Evolutionary conservation across 2,329 filamentous ascomycete species (phyloP).

Genomic region (Thielaviopsis euricoi): DNA sequence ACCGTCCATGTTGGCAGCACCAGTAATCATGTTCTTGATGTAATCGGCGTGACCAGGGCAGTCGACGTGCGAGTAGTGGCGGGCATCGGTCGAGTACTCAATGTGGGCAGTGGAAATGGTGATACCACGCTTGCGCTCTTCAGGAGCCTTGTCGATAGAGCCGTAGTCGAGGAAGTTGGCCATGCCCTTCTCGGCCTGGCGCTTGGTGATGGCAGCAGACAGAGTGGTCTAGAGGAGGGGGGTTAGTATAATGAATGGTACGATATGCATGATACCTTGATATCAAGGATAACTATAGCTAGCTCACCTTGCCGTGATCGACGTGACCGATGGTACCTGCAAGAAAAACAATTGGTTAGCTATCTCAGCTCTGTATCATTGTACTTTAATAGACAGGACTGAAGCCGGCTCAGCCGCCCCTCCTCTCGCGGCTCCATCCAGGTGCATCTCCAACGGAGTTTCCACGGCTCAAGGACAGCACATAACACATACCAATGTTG

Average conservation of each 20-base stretch:
- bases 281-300: background rate
- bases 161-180: constrained; percentile 95
- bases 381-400: background rate
- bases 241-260: background rate
- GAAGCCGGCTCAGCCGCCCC: background rate
- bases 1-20: constrained; percentile 98
- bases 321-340: constrained; percentile 94
- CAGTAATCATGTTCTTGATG: constrained; percentile 99
- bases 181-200: constrained; percentile 84
- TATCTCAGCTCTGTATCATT: background rate
- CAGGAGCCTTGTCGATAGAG: constrained; percentile 95
- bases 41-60: constrained; percentile 99
- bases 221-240: constrained; percentile 68
- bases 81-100: constrained; percentile 85
- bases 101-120: constrained; percentile 98
- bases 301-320: constrained; percentile 88
- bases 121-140: constrained; percentile 99
- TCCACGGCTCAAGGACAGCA: background rate
- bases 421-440: background rate
- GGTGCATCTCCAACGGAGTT: background rate
- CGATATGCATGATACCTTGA: background rate
- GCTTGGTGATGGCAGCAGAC: constrained; percentile 96
- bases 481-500: constrained; percentile 63
- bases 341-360: constrained; percentile 13
- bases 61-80: constrained; percentile 99